These are phyloP conservation scores for Kuraishia molischiana DNA, from an alignment of 805 yeast species.

Conservation along the genomic window DNA sequence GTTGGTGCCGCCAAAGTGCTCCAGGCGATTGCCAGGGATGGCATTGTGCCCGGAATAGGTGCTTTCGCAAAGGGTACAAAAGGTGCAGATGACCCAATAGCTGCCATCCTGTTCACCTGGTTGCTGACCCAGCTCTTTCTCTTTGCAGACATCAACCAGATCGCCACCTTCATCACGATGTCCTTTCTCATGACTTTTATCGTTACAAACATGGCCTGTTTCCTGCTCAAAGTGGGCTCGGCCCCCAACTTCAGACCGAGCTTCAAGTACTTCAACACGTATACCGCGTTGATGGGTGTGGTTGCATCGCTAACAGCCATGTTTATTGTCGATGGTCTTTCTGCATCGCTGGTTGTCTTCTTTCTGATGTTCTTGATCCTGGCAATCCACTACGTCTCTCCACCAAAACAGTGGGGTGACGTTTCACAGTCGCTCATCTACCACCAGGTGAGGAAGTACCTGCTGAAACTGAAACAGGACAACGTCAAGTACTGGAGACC, in stretches of 20 bases:
- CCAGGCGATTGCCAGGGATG: slow-evolving; percentile 86
- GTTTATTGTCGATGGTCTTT: slow-evolving; percentile 89
- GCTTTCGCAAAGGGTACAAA: slow-evolving; percentile 42
- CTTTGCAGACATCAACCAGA: slow-evolving; percentile 84
- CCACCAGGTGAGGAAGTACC: slow-evolving; percentile 92
- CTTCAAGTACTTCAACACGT: slow-evolving; percentile 74
- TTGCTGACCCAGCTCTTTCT: slow-evolving; percentile 73
- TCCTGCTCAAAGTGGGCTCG: slow-evolving; percentile 73
- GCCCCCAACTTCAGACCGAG: slow-evolving; percentile 99
- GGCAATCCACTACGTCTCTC: slow-evolving; percentile 80
- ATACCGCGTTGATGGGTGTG: slow-evolving; percentile 76
- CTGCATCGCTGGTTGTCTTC: slow-evolving; percentile 69
- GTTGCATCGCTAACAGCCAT: slow-evolving; percentile 66
- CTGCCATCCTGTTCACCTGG: slow-evolving; percentile 71
- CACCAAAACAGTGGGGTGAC: slow-evolving; percentile 98
- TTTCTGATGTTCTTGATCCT: slow-evolving; percentile 59
- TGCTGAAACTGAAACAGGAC: slow-evolving; percentile 73
- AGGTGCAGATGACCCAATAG: slow-evolving; percentile 45
- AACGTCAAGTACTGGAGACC: slow-evolving; percentile 99
- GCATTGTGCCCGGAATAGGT: slow-evolving; percentile 71
- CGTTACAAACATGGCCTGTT: slow-evolving; percentile 91
- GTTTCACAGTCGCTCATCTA: slow-evolving; percentile 92
- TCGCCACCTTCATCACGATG: slow-evolving; percentile 94
- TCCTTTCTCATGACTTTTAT: slow-evolving; percentile 94
- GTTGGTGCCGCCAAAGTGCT: slow-evolving; percentile 91